Conservation (phyloP, 2,329 filamentous ascomycete species). For the Claviceps maximensis region DNA sequence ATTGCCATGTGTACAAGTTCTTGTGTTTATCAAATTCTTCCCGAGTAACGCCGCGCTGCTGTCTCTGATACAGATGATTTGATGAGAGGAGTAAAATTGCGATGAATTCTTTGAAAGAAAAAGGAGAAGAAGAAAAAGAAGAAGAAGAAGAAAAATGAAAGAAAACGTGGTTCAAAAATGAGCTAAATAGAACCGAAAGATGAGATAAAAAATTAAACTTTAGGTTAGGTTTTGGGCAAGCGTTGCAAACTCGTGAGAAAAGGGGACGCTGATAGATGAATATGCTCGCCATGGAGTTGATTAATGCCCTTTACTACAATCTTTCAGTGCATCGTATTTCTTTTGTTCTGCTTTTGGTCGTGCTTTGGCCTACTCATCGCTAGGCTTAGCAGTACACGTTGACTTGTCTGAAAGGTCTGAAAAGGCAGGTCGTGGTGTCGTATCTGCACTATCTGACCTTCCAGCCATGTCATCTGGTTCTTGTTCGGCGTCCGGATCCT, state of each 20-base stretch:
- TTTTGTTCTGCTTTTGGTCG: conserved; percentile 15
- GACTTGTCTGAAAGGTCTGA: background rate
- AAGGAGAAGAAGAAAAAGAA: conserved; percentile 5
- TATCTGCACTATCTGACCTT: background rate
- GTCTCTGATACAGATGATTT: conserved; percentile 8
- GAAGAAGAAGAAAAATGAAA: background rate
- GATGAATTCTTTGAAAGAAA: conserved; percentile 1
- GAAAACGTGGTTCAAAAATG: background rate
- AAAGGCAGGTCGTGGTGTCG: conserved; percentile 23
- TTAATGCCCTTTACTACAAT: background rate
- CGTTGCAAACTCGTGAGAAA: background rate
- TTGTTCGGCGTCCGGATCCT: conserved; percentile 3
- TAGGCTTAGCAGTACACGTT: background rate
- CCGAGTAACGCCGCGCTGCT: conserved; percentile 12
- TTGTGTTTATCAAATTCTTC: background rate
- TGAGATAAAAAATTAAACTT: background rate
- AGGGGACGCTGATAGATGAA: background rate
- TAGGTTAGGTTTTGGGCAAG: background rate
- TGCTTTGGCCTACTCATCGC: conserved; percentile 28
- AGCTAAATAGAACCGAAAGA: background rate
- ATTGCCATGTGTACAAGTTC: background rate
- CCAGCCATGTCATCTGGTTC: background rate
- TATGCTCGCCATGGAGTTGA: background rate
- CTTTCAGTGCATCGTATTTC: background rate
- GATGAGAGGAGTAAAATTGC: background rate